Base-by-base conservation (phyloP, 164 flowering plant species). In the Warburgia ugandensis region DNA sequence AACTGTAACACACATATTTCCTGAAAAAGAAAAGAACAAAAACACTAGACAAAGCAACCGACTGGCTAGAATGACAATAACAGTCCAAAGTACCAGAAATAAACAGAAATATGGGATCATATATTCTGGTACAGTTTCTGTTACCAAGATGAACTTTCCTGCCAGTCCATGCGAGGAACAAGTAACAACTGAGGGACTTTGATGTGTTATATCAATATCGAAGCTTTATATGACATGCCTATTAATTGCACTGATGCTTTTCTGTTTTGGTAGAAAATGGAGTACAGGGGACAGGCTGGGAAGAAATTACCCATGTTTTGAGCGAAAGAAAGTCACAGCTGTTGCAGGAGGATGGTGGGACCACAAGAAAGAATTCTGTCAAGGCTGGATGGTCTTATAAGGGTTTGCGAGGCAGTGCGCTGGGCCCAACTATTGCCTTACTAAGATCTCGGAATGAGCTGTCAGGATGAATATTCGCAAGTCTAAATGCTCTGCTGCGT, bases 401-500 rank as follows among this genome's bases (percentile, higher is more conserved):
- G 70, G 81, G 76, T 22, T 22, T 77, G 69, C 70, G 89, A 69
- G 62, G 94, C 62, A 80, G 85, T 32, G 90, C 86, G 28, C 69
- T 84, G n/a, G 94, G 95, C 48, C 94, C 95, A 11, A 76, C 79
- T 13, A 77, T 87, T 75, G 78, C 92, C 39, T 26, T 61, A 29
- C 57, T 87, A 39, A 85, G 94, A 69, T 61, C 84, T 11, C 71
- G 76, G 44, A 83, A 75, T 40, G 76, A 50, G 22, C 27, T 65
- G 11, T 75, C n/a, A n/a, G n/a, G n/a, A n/a, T n/a, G n/a, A n/a
- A n/a, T n/a, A n/a, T n/a, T n/a, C n/a, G n/a, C n/a, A n/a, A n/a
- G n/a, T n/a, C n/a, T n/a, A n/a, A n/a, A n/a, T n/a, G n/a, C n/a
- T n/a, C n/a, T n/a, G n/a, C n/a, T n/a, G n/a, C n/a, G n/a, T n/a